These are phyloP conservation scores for Reticulascus tulasneorum DNA, from an alignment of 2,329 filamentous ascomycete species.

Conservation along the genomic window DNA sequence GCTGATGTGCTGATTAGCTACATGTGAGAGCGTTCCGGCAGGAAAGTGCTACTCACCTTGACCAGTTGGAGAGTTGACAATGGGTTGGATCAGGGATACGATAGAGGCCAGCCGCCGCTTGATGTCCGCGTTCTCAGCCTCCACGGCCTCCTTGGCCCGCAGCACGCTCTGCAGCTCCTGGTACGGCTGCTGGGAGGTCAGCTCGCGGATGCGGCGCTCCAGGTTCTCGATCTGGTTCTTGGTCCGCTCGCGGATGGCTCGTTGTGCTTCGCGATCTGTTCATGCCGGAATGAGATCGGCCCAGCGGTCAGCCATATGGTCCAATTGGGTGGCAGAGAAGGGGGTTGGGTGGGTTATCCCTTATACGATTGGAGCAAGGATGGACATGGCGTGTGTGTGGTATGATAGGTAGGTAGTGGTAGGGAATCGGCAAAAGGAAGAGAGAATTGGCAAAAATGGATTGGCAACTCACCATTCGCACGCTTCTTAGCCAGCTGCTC, in stretches of 20 bases:
- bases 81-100: slow-evolving; percentile 59
- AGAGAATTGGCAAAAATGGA: neutral
- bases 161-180: slow-evolving; percentile 76
- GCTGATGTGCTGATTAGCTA: slow-evolving; percentile 17
- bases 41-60: slow-evolving; percentile 4
- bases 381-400: neutral
- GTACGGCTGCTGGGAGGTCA: slow-evolving; percentile 77
- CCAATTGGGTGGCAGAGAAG: neutral
- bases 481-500: slow-evolving; percentile 70
- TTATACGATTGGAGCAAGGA: no score
- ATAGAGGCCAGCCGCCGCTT: slow-evolving; percentile 63
- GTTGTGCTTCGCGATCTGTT: slow-evolving; percentile 77
- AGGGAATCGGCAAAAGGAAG: slow-evolving; percentile 21
- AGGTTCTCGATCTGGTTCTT: slow-evolving; percentile 74
- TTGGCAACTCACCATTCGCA: slow-evolving; percentile 45
- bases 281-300: neutral
- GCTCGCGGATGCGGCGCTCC: slow-evolving; percentile 67
- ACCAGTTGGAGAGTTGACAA: slow-evolving; percentile 34
- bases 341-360: neutral
- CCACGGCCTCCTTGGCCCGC: slow-evolving; percentile 70
- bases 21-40: slow-evolving; percentile 3
- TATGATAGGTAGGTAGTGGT: neutral
- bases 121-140: slow-evolving; percentile 77
- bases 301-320: slow-evolving; percentile 2
- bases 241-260: slow-evolving; percentile 78